A percentile compares a stretch with the other conserved stretches of the same genome.
phyloP scores from a whole-genome alignment of 148 eudicot genomes.

The Heliosperma pusillum region DNA sequence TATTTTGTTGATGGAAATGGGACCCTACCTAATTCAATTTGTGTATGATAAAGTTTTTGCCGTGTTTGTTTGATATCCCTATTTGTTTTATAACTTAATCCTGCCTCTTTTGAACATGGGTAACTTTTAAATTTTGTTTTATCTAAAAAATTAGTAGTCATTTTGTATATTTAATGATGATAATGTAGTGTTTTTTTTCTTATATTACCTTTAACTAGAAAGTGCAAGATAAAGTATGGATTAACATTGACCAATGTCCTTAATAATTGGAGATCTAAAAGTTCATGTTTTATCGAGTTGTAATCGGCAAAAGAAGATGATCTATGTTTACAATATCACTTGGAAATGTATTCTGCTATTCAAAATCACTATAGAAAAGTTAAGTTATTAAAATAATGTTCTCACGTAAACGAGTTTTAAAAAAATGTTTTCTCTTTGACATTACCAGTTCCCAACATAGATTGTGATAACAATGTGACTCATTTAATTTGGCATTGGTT shows the following conservation, averaged over 20 bases:
- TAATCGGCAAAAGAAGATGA: not conserved
- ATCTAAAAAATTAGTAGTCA: not conserved
- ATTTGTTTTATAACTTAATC: not conserved
- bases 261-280: not conserved
- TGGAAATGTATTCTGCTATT: no score
- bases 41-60: constrained; percentile 16
- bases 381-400: no score
- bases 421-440: no score
- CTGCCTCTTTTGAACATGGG: not conserved
- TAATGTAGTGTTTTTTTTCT: not conserved
- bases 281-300: not conserved
- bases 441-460: no score
- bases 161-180: not conserved
- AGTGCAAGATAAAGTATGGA: not conserved
- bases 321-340: no score
- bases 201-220: not conserved
- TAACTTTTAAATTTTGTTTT: not conserved
- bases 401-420: no score
- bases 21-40: constrained; percentile 26
- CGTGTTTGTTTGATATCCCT: constrained; percentile 3
- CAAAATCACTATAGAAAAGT: no score
- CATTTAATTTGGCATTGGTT: no score
- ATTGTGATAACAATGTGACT: no score
- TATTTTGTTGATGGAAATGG: constrained; percentile 19
- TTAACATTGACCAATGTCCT: not conserved